These are phyloP conservation scores for Hymenoscyphus repandus DNA, from an alignment of 2,329 filamentous ascomycete genomes.

Conservation along the genomic window DNA sequence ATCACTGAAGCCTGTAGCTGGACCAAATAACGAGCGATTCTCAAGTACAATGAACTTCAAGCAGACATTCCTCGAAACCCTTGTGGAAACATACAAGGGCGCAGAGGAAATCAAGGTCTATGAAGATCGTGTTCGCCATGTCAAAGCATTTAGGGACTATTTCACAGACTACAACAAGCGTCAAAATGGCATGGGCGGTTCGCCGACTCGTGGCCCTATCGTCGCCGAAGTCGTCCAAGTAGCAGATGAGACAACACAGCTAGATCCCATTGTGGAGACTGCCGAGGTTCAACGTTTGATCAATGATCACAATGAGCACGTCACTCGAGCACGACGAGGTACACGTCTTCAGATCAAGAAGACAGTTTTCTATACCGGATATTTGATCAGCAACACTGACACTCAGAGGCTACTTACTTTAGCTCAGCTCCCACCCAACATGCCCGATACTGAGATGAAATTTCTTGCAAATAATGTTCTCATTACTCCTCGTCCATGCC, in stretches of 20 bases:
- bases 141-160: conserved; percentile 80
- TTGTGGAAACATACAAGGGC: conserved; percentile 79
- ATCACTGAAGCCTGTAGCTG: conserved; percentile 77
- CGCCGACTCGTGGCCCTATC: conserved; percentile 58
- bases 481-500: conserved; percentile 75
- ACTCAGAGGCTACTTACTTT: conserved; percentile 67
- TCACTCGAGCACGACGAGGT: conserved; percentile 37
- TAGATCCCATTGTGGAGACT: conserved; percentile 75
- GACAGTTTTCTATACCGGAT: conserved; percentile 86
- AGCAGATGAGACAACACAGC: conserved; percentile 63
- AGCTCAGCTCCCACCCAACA: conserved; percentile 56
- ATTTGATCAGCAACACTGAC: conserved; percentile 71
- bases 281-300: conserved; percentile 85
- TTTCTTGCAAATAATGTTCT: conserved; percentile 85
- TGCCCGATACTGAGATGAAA: conserved; percentile 67
- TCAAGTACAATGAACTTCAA: conserved; percentile 87
- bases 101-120: conserved; percentile 79
- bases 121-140: conserved; percentile 62
- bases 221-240: conserved; percentile 81
- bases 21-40: conserved; percentile 75
- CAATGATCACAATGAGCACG: conserved; percentile 71
- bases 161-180: conserved; percentile 69
- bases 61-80: conserved; percentile 70
- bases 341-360: conserved; percentile 69
- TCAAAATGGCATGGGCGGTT: conserved; percentile 43